Base-by-base conservation (phyloP, 192 early-diverging fungal genomes). In the Backusella macrospora region DNA sequence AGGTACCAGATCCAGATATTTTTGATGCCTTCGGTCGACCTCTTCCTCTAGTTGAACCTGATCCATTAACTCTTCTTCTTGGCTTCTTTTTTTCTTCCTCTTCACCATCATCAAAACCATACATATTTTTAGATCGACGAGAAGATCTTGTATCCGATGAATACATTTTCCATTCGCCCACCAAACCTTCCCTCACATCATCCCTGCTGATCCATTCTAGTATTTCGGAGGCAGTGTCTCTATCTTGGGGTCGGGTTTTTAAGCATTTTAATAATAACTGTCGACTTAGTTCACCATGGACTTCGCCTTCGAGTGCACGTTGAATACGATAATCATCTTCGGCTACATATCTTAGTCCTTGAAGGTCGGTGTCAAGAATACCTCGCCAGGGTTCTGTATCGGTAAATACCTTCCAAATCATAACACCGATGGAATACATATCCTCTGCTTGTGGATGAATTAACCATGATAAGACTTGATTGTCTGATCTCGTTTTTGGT, bases 341-440 rank as follows among this genome's bases (percentile, higher is more conserved):
- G 2, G 87, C 86, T 29, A 86, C 68, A 43, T 85, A 82, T 13
- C 88, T 77, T 3, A 89, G 74, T 34, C 76, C 80, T 63, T 87
- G 87, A 34, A 89, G 43, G 66, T 89, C 86, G 0, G 86, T 86
- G 63, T 89, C 87, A 15, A 89, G 80, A 40, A 87, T 84, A 4
- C 88, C 86, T 40, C 81, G 77, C 87, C 88, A 89, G 7, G 86
- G 88, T 14, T 86, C 87, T 13, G 85, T 87, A 18, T 85, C 87
- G 2, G 86, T 80, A 76, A 90, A 88, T 16, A 82, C 86, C 42
- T 85, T 82, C 88, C 88, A 89, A 8, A 86, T 85, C 69, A 89
- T 77, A 0, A 89, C 83, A 6, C 88, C 88, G 16, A 87, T 65
- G 0, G 85, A 85, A 64, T 90, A 87, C 64, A 87, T 81, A 66